Evolutionary conservation across 495 filamentous ascomycete species (phyloP).

Genomic region (Xeromyces bisporus): DNA sequence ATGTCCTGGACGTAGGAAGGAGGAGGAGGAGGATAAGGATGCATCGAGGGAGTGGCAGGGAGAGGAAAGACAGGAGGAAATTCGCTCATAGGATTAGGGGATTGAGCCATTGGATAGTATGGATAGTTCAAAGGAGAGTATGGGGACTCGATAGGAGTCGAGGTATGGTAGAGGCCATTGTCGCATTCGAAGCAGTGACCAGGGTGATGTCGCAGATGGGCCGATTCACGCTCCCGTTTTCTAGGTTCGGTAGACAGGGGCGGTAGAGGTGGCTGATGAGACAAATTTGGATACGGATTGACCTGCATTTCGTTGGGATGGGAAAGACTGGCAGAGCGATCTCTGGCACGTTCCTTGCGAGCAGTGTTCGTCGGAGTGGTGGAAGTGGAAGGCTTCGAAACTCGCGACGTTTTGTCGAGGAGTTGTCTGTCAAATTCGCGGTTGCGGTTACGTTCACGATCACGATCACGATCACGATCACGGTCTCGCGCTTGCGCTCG

Average conservation of each 20-base stretch:
- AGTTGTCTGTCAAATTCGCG: too few relatives aligned
- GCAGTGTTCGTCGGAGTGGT: too few relatives aligned
- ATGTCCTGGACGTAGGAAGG: conserved; percentile 13
- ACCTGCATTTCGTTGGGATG: conserved; percentile 24
- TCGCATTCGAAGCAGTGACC: conserved; percentile 19
- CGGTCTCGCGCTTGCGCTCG: conserved; percentile 11
- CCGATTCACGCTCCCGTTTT: conserved; percentile 14
- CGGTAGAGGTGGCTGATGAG: conserved; percentile 15
- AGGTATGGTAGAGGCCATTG: conserved; percentile 14
- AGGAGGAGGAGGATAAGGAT: conserved; percentile 11
- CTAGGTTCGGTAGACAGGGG: conserved; percentile 21
- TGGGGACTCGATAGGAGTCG: conserved; percentile 19
- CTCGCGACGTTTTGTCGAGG: too few relatives aligned
- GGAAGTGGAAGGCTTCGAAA: too few relatives aligned
- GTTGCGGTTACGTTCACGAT: too few relatives aligned
- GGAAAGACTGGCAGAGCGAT: conserved; percentile 12
- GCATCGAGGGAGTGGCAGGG: conserved; percentile 9
- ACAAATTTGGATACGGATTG: conserved; percentile 15
- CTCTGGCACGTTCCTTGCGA: conserved; percentile 20
- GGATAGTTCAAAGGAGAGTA: conserved; percentile 16
- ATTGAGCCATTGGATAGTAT: conserved; percentile 11
- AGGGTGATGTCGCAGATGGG: conserved; percentile 13
- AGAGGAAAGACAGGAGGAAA: conserved; percentile 16
- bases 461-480: too few relatives aligned
- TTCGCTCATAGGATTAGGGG: conserved; percentile 15